These are phyloP conservation scores for Calamus simplicifolius DNA, from an alignment of 176 grass and related monocot species.

Conservation along the genomic window DNA sequence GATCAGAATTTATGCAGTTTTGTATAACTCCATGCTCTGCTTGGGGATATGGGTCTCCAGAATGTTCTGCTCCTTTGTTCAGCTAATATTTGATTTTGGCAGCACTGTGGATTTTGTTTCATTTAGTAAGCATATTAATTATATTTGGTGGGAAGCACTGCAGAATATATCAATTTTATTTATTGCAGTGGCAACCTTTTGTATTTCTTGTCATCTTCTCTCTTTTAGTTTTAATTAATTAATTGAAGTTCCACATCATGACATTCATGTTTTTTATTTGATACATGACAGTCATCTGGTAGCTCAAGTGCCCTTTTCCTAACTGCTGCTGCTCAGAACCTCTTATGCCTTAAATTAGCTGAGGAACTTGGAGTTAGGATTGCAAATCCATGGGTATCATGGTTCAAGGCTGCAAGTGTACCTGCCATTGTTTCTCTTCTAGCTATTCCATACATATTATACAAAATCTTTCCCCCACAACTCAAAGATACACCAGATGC, in stretches of 20 bases:
- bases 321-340: constrained; percentile 82
- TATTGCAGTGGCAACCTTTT: no score
- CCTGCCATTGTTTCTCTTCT: constrained; percentile 59
- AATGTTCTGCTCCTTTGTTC: no score
- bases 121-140: no score
- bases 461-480: constrained; percentile 78
- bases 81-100: no score
- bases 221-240: background rate
- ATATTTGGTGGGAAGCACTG: no score
- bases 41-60: no score
- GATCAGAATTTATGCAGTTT: no score
- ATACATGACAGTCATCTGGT: constrained; percentile 53
- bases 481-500: constrained; percentile 70
- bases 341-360: constrained; percentile 76
- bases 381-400: constrained; percentile 69
- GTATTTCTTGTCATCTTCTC: background rate
- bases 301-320: constrained; percentile 76
- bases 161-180: background rate
- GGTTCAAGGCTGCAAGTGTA: constrained; percentile 85
- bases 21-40: no score
- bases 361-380: constrained; percentile 72
- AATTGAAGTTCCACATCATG: background rate
- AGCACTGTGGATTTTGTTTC: no score
- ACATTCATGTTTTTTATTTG: constrained; percentile 1
- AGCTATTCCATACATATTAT: constrained; percentile 68